These are phyloP conservation scores for Phytophthora meadii DNA, from an alignment of 352 stramenopile species.

Conservation along the genomic window DNA sequence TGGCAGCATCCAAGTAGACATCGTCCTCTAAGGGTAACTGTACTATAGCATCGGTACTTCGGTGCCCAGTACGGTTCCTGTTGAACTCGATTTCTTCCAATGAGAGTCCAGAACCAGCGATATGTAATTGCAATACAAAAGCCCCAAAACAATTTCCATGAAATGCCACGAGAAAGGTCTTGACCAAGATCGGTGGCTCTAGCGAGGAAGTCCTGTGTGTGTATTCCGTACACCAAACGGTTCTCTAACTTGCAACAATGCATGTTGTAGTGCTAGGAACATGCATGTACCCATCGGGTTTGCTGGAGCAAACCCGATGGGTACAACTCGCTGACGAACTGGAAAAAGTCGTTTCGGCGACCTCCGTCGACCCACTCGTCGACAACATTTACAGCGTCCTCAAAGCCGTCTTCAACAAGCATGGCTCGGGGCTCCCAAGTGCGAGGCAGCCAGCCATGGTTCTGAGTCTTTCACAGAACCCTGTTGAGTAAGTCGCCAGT, in stretches of 20 bases:
- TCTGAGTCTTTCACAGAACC: no score
- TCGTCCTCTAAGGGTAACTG: constrained; percentile 6
- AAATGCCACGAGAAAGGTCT: constrained; percentile 11
- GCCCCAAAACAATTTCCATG: constrained; percentile 6
- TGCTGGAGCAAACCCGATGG: no score
- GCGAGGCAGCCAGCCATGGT: no score
- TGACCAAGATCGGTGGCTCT: not conserved
- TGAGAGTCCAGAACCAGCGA: not conserved
- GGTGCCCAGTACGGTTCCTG: constrained; percentile 4
- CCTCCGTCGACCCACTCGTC: no score
- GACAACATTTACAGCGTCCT: not conserved
- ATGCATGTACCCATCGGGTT: not conserved
- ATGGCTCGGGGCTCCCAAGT: no score
- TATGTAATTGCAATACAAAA: not conserved
- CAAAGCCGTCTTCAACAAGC: not conserved
- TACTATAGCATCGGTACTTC: constrained; percentile 2
- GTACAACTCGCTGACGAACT: no score
- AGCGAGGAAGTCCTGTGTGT: not conserved
- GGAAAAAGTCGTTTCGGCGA: no score
- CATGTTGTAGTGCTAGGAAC: constrained; percentile 2
- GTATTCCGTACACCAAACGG: not conserved
- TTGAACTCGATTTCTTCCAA: constrained; percentile 8
- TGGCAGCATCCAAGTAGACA: constrained; percentile 9
- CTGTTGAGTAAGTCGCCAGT: no score
- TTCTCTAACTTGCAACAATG: not conserved